Conservation (phyloP, 148 eudicot genomes). For the Heliamphora exappendiculata region DNA sequence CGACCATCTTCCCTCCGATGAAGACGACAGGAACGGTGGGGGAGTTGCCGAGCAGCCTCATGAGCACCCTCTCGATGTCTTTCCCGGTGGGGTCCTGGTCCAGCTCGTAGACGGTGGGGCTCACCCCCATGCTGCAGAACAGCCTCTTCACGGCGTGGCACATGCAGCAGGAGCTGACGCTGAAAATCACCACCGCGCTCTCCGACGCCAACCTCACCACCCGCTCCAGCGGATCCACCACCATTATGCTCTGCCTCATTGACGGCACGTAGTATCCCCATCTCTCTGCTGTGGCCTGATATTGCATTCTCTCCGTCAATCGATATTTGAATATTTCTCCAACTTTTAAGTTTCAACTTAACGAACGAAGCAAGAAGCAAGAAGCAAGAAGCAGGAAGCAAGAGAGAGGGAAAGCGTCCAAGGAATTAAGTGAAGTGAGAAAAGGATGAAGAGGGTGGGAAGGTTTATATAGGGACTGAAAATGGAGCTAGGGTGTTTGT, state of each 20-base stretch:
- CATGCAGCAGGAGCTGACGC: slow-evolving; percentile 63
- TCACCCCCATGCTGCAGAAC: slow-evolving; percentile 63
- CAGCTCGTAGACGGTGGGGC: slow-evolving; percentile 57
- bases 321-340: no score
- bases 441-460: neutral
- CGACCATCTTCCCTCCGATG: slow-evolving; percentile 51
- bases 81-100: slow-evolving; percentile 54
- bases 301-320: neutral
- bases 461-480: slow-evolving; percentile 13
- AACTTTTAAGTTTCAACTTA: no score
- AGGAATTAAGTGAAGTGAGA: neutral
- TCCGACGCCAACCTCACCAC: slow-evolving; percentile 40
- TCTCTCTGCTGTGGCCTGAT: slow-evolving; percentile 12
- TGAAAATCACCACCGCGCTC: slow-evolving; percentile 68
- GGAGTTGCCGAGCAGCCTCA: slow-evolving; percentile 27
- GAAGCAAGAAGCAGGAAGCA: neutral
- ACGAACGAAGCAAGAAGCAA: neutral
- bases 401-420: neutral
- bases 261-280: neutral
- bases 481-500: neutral
- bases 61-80: slow-evolving; percentile 50
- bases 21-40: slow-evolving; percentile 45
- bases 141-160: slow-evolving; percentile 71
- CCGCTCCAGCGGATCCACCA: slow-evolving; percentile 34
- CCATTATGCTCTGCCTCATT: neutral